These are phyloP conservation scores for Gypsophila paniculata DNA, from an alignment of 179 eudicot genomes.

Conservation along the genomic window DNA sequence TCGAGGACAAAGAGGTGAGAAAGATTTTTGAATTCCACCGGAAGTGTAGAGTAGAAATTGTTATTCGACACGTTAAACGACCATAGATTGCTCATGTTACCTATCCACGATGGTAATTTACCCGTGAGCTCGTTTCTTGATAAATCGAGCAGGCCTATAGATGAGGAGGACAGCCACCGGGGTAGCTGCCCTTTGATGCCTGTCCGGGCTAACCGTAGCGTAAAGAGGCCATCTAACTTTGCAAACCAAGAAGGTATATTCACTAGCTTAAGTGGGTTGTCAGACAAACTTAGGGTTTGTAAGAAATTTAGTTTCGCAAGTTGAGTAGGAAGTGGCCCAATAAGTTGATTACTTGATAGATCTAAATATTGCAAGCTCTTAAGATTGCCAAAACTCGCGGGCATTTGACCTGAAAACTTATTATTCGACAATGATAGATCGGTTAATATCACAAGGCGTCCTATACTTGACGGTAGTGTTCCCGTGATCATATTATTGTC, in stretches of 20 bases:
- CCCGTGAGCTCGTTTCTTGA: slow-evolving; percentile 49
- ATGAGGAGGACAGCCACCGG: slow-evolving; percentile 40
- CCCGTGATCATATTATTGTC: slow-evolving; percentile 58
- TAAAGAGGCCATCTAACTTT: slow-evolving; percentile 32
- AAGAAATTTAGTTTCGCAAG: slow-evolving; percentile 34
- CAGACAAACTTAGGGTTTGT: slow-evolving; percentile 52
- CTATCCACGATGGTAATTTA: slow-evolving; percentile 68
- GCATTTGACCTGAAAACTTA: slow-evolving; percentile 49
- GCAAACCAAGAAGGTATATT: slow-evolving; percentile 45
- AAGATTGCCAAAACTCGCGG: slow-evolving; percentile 52
- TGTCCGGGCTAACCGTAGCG: slow-evolving; percentile 41
- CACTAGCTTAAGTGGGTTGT: slow-evolving; percentile 46
- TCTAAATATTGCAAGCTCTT: slow-evolving; percentile 44
- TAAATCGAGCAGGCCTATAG: slow-evolving; percentile 33
- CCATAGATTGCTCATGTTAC: slow-evolving; percentile 66
- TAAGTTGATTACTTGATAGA: slow-evolving; percentile 45
- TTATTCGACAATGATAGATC: slow-evolving; percentile 52
- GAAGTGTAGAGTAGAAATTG: slow-evolving; percentile 44
- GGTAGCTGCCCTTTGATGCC: slow-evolving; percentile 57
- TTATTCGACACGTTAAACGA: slow-evolving; percentile 69
- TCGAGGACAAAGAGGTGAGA: slow-evolving; percentile 51
- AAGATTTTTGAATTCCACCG: slow-evolving; percentile 44
- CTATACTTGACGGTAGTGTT: slow-evolving; percentile 56
- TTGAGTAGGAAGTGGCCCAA: slow-evolving; percentile 36
- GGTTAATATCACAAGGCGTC: slow-evolving; percentile 43